These are phyloP conservation scores for Deinandra increscens DNA, from an alignment of 129 eudicot genomes.

Conservation along the genomic window DNA sequence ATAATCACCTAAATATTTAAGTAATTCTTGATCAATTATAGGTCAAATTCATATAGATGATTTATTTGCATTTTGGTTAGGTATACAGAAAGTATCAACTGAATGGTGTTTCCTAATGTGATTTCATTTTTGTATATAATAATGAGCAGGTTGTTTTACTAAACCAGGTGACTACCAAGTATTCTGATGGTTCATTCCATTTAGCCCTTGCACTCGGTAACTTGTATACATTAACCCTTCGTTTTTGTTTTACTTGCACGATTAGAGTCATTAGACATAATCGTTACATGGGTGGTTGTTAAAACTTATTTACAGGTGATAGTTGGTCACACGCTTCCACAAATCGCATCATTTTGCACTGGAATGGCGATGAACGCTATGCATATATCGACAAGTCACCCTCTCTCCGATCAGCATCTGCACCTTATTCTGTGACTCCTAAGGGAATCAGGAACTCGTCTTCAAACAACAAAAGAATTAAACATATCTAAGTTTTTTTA, in stretches of 20 bases:
- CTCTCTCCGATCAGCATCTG: conserved; percentile 60
- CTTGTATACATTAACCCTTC: not conserved
- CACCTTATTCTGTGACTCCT: conserved; percentile 39
- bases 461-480: no score
- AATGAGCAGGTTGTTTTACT: conserved; percentile 72
- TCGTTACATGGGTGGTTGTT: conserved; percentile 1
- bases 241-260: not conserved
- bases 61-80: conserved; percentile 5
- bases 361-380: conserved; percentile 72
- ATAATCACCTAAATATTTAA: not conserved
- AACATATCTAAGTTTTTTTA: no score
- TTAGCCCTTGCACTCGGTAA: conserved; percentile 92
- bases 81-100: conserved; percentile 3
- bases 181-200: conserved; percentile 67
- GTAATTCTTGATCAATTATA: not conserved
- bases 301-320: conserved; percentile 59
- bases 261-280: not conserved
- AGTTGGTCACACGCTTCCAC: conserved; percentile 96
- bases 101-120: not conserved
- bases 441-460: no score
- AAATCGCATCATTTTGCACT: conserved; percentile 75
- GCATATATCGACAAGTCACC: conserved; percentile 89
- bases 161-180: conserved; percentile 90
- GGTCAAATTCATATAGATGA: not conserved
- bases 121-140: not conserved